Percentiles rank a stretch among this genome's conserved stretches.
These are phyloP conservation scores for Fragaria ananassa DNA, from an alignment of 306 rosid species.

Conservation along the genomic window DNA sequence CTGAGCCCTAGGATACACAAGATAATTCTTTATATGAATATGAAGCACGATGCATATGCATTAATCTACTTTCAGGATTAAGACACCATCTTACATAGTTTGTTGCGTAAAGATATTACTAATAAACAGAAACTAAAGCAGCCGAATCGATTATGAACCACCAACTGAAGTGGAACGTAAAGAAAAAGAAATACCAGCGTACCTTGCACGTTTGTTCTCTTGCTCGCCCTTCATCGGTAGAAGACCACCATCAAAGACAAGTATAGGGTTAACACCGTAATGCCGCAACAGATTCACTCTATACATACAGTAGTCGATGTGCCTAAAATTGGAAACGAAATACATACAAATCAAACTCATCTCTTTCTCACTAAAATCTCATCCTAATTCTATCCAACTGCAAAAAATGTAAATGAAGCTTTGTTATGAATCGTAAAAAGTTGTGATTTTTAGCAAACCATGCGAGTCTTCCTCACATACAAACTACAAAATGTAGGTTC, in stretches of 20 bases:
- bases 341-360: background rate
- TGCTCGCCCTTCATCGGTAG: conserved; percentile 92
- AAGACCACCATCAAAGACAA: conserved; percentile 92
- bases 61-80: background rate
- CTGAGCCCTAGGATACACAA: background rate
- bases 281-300: conserved; percentile 82
- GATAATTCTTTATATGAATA: background rate
- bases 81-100: background rate
- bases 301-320: conserved; percentile 90
- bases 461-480: background rate
- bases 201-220: conserved; percentile 93
- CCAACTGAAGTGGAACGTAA: background rate
- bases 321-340: conserved; percentile 41
- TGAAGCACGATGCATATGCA: background rate
- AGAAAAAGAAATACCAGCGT: conserved; percentile 1
- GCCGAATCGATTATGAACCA: background rate
- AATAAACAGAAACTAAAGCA: background rate
- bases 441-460: background rate
- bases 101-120: background rate
- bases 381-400: background rate
- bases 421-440: background rate
- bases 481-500: background rate
- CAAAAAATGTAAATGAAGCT: background rate
- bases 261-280: conserved; percentile 72
- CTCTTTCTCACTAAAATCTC: background rate